Base-by-base conservation (phyloP, 2,329 filamentous ascomycete genomes). In the Fusarium nisikadoi region DNA sequence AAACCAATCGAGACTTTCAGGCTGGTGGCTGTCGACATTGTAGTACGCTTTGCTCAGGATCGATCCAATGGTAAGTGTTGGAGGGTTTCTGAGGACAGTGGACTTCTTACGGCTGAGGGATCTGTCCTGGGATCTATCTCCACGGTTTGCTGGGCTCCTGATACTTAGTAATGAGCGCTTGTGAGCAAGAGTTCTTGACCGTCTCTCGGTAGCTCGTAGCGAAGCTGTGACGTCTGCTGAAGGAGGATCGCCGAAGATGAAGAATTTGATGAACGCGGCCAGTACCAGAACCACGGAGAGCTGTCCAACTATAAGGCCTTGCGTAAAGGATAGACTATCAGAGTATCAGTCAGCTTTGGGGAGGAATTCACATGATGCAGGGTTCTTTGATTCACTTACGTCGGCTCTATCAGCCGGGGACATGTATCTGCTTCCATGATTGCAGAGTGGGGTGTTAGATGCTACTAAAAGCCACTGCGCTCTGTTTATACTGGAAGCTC, bases 31-130 rank as follows among this genome's bases (percentile, higher is more conserved):
- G 76, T 97, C 89, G 46, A 96, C 94, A 79, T 97, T 97, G 84
- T 99, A 99, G 82, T 98, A 99, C 27, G 96, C 98, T 84, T 99
- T 99, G 76, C 92, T 92, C 31, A 99, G 87, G 68, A 99, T 98
- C 14, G 94, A 97, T 55, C 92, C 92, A n/a, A 97, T 97, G 8
- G 95, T 97, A 23, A 97, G 89, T 8, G 89, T 89, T 2, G 93
- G 92, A 1, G 92, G 89, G 23, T 90, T 91, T 8, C 93, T 88
- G 12, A 96, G 86, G 19, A 95, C 90, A 77, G 88, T 93, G 35
- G 91, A 94, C 71, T 90, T 90, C 79, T 92, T 92, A 78, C 87
- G 89, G 63, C 86, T 91, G 66, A 90, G 74, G 61, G 83, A 81
- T 68, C 86, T 80, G 72, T 80, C 80, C 31, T 80, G 80, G 60